Evolutionary conservation across 352 stramenopile species (phyloP).

Genomic region (Phytophthora europaea): DNA sequence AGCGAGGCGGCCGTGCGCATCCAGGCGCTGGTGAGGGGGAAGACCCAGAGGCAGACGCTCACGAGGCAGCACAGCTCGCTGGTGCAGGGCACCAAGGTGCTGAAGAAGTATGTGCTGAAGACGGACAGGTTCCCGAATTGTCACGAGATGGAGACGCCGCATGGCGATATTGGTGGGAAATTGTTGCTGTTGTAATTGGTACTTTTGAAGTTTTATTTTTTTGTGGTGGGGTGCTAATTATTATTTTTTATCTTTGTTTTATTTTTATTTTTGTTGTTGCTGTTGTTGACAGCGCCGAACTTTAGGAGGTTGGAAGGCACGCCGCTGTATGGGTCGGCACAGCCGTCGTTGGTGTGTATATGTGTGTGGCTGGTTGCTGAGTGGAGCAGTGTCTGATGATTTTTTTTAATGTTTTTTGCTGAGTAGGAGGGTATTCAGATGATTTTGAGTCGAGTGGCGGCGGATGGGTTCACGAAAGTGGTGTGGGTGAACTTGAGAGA

Average conservation of each 20-base stretch:
- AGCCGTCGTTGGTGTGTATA: conserved; percentile 71
- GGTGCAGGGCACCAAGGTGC: conserved; percentile 80
- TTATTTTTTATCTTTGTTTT: background rate
- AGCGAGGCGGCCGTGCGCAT: conserved; percentile 73
- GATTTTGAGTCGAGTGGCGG: conserved; percentile 72
- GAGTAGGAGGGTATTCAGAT: conserved; percentile 76
- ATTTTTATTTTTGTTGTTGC: background rate
- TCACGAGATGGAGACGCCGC: conserved; percentile 69
- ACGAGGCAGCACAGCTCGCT: conserved; percentile 66
- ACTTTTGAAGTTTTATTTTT: too few species aligned
- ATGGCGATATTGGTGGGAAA: conserved; percentile 69
- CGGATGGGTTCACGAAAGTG: conserved; percentile 82
- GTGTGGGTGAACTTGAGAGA: conserved; percentile 89
- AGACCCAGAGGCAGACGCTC: conserved; percentile 58
- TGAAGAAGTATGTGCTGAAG: conserved; percentile 91
- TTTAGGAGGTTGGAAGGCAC: conserved; percentile 79
- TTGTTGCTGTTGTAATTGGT: background rate
- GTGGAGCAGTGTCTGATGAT: background rate
- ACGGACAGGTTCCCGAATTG: conserved; percentile 84
- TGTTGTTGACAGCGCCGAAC: conserved; percentile 62
- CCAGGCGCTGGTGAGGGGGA: conserved; percentile 74
- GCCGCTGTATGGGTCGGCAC: conserved; percentile 77
- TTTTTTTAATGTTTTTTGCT: conserved; percentile 15
- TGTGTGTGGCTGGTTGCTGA: background rate
- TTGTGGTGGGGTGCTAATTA: too few species aligned